phyloP scores from a whole-genome alignment of 2,329 filamentous ascomycete genomes.

The Diaporthe sp. region DNA sequence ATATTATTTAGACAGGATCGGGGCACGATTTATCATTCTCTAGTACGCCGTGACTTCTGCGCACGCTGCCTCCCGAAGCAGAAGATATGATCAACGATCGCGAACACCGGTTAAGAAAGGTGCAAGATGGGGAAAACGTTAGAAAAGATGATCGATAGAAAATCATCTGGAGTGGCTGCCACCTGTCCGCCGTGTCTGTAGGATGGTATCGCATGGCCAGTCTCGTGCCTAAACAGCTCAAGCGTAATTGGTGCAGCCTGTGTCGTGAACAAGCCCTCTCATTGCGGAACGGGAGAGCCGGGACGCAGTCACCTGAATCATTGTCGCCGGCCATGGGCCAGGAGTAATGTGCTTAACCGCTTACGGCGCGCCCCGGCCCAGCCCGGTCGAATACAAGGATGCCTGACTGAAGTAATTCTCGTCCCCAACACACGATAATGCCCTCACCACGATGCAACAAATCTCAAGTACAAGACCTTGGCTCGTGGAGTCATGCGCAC shows the following conservation, averaged over 20 bases:
- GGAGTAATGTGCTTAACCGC: constrained; percentile 8
- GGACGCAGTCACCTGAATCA: constrained; percentile 13
- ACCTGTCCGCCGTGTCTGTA: neutral
- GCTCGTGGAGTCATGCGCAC: neutral
- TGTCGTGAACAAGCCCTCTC: neutral
- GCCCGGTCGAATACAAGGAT: constrained; percentile 5
- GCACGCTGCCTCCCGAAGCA: neutral
- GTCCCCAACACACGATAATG: neutral
- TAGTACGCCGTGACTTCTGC: too few relatives aligned
- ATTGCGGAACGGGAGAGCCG: neutral
- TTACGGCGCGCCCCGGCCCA: neutral
- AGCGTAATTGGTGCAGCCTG: neutral
- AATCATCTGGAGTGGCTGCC: too few relatives aligned
- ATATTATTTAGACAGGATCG: neutral
- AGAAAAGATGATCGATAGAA: neutral
- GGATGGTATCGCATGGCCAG: neutral
- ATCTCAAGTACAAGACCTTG: neutral
- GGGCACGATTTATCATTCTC: too few relatives aligned
- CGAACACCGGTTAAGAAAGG: neutral
- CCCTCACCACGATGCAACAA: neutral
- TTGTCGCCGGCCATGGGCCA: neutral
- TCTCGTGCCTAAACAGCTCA: neutral
- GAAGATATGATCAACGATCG: neutral
- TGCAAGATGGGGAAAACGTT: neutral
- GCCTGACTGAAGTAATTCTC: neutral